Conservation (phyloP, 2,329 filamentous ascomycete genomes). For the Zymoseptoria crescenta region DNA sequence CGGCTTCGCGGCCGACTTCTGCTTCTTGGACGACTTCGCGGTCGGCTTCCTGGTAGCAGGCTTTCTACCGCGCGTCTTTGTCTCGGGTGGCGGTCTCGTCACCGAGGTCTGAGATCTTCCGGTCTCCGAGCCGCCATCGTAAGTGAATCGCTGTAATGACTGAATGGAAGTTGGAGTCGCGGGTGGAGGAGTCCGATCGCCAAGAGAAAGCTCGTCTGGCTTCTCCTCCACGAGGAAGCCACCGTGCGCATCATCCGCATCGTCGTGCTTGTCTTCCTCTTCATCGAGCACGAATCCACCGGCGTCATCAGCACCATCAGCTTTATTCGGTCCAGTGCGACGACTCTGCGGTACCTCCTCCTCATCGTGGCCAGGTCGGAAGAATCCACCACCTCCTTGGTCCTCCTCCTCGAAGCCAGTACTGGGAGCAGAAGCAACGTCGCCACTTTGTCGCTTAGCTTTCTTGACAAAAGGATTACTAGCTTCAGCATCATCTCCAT, state of each 20-base stretch:
- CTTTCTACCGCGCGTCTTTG: constrained; percentile 1
- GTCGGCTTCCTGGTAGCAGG: background rate
- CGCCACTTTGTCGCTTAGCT: constrained; percentile 19
- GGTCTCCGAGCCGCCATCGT: background rate
- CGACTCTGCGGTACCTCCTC: constrained; percentile 27
- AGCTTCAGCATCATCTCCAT: constrained; percentile 36
- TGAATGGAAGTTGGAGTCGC: background rate
- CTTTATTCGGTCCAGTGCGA: constrained; percentile 8
- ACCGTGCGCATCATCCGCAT: constrained; percentile 31
- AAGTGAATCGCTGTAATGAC: background rate
- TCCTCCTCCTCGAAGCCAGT: constrained; percentile 13
- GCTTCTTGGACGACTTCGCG: constrained; percentile 1
- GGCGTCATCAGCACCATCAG: constrained; percentile 13
- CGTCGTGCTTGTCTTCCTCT: constrained; percentile 19
- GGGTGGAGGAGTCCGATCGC: background rate
- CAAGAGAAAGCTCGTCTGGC: background rate
- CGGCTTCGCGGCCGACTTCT: constrained; percentile 4
- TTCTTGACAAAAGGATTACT: constrained; percentile 46
- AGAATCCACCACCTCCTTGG: constrained; percentile 35
- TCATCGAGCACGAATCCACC: constrained; percentile 25
- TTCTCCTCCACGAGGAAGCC: constrained; percentile 27
- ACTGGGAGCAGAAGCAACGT: constrained; percentile 4
- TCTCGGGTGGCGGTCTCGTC: background rate
- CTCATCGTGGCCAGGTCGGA: constrained; percentile 31
- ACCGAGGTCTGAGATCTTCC: background rate